phyloP scores from a whole-genome alignment of 148 eudicot species.

The Euryodendron excelsum region DNA sequence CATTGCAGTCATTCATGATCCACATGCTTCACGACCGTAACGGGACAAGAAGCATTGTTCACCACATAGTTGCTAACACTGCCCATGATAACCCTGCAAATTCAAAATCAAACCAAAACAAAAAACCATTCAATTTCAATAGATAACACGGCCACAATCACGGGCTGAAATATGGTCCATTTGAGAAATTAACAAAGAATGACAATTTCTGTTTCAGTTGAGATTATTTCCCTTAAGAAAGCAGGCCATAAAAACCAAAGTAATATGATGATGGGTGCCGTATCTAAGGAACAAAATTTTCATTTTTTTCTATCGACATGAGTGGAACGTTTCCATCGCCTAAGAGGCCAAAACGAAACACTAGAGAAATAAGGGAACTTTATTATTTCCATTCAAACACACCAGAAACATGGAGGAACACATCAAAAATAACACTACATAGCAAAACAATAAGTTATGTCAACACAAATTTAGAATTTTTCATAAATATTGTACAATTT shows the following conservation, averaged over 20 bases:
- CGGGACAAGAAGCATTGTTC: constrained; percentile 72
- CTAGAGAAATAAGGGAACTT: no score
- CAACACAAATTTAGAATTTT: no score
- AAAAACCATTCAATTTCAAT: background rate
- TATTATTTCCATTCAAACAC: no score
- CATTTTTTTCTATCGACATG: no score
- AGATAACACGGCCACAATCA: background rate
- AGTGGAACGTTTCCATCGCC: no score
- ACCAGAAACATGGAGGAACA: no score
- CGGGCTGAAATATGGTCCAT: background rate
- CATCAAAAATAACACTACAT: no score
- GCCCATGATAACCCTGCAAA: constrained; percentile 79
- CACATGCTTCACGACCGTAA: constrained; percentile 71
- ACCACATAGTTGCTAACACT: constrained; percentile 93
- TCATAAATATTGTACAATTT: no score
- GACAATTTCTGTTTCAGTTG: background rate
- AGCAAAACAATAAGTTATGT: no score
- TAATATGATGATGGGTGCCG: background rate
- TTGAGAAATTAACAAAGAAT: background rate
- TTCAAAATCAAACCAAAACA: background rate
- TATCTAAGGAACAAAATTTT: no score
- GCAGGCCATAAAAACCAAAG: background rate
- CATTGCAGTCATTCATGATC: constrained; percentile 14
- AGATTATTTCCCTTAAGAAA: background rate
- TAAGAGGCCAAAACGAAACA: no score